Conservation (phyloP, 306 rosid genomes). For the Lathyrus tuberosus region DNA sequence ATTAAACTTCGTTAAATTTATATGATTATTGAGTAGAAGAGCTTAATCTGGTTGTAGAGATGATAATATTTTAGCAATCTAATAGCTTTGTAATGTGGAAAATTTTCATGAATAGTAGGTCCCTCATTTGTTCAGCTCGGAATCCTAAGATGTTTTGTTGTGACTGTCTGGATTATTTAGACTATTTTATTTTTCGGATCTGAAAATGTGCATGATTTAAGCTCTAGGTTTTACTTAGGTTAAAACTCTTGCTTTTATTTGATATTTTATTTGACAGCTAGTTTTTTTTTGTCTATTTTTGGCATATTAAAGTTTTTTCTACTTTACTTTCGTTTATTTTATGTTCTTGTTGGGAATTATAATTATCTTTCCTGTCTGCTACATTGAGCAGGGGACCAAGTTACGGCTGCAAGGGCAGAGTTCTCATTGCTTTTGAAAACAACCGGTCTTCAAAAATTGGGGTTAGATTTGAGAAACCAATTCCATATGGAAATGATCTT, state of each 20-base stretch:
- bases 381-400: constrained; percentile 80
- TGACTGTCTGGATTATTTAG: background rate
- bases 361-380: constrained; percentile 33
- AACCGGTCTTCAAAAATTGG: constrained; percentile 89
- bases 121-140: constrained; percentile 11
- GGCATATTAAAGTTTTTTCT: background rate
- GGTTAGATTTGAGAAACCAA: constrained; percentile 91
- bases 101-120: constrained; percentile 16
- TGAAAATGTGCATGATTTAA: background rate
- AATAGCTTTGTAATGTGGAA: background rate
- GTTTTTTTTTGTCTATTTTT: background rate
- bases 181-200: constrained; percentile 8
- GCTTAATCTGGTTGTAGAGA: constrained; percentile 16
- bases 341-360: constrained; percentile 9
- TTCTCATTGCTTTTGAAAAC: constrained; percentile 89
- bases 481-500: constrained; percentile 93
- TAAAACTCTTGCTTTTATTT: background rate
- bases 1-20: background rate
- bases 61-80: constrained; percentile 2
- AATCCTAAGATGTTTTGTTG: background rate
- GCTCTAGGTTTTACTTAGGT: constrained; percentile 3
- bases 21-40: background rate
- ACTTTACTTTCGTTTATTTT: constrained; percentile 4
- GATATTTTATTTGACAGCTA: background rate
- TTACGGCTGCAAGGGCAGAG: constrained; percentile 80